phyloP scores from a whole-genome alignment of 2,329 filamentous ascomycete species.

The Talaromyces marneffei region DNA sequence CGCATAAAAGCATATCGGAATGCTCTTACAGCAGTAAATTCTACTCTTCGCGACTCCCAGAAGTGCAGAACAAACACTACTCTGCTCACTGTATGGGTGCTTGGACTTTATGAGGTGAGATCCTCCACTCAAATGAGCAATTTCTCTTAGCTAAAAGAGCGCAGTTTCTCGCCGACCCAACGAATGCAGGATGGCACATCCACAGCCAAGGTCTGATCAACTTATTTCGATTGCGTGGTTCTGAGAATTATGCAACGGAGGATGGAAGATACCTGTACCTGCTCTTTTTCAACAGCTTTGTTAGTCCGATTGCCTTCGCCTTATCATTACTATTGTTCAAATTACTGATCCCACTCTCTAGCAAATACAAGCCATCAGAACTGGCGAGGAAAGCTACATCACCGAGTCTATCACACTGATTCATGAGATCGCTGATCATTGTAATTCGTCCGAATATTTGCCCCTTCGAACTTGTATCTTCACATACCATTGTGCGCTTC shows the following conservation, averaged over 20 bases:
- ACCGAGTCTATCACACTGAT: not conserved
- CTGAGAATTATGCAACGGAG: not conserved
- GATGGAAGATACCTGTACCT: not conserved
- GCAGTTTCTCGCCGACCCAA: not conserved
- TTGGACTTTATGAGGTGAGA: slow-evolving; percentile 10
- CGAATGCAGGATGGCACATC: not conserved
- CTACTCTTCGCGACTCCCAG: not conserved
- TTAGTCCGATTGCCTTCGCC: not conserved
- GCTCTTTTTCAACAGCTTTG: slow-evolving; percentile 5
- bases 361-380: slow-evolving; percentile 2
- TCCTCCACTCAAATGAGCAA: not conserved
- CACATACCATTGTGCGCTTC: not conserved
- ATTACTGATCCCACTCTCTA: not conserved
- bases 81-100: slow-evolving; percentile 4
- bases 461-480: not conserved
- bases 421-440: not conserved
- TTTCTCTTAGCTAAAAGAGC: not conserved
- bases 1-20: slow-evolving; percentile 4
- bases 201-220: slow-evolving; percentile 4
- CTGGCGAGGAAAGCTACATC: slow-evolving; percentile 1
- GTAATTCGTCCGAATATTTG: not conserved
- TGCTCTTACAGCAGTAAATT: slow-evolving; percentile 1
- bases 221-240: slow-evolving; percentile 7
- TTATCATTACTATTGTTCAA: not conserved
- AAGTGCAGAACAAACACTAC: not conserved